These are phyloP conservation scores for Rossbeevera mucosa DNA, from an alignment of 768 basidiomycete species.

Conservation along the genomic window DNA sequence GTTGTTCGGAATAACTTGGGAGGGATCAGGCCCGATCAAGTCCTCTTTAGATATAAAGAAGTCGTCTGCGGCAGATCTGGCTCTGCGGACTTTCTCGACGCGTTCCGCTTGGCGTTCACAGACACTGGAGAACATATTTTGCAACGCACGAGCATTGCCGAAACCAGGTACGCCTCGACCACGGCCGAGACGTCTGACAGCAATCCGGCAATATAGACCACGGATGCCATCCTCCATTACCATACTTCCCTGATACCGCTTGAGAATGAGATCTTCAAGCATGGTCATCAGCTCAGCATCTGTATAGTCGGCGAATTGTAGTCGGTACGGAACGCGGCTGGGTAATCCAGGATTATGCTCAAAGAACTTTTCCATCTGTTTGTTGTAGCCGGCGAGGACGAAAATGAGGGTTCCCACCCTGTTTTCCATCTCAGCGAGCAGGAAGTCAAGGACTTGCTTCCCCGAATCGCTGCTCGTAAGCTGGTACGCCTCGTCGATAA, in stretches of 20 bases:
- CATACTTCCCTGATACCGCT: conserved; percentile 48
- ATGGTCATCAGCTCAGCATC: conserved; percentile 54
- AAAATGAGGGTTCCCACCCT: conserved; percentile 60
- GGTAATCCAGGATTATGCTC: conserved; percentile 68
- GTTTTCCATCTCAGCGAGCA: conserved; percentile 75
- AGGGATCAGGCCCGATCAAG: conserved; percentile 62
- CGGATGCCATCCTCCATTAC: conserved; percentile 48
- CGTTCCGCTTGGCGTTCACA: conserved; percentile 52
- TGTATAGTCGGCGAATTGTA: conserved; percentile 59
- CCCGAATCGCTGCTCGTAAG: conserved; percentile 48
- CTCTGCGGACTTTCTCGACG: conserved; percentile 37
- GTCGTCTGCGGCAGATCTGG: conserved; percentile 42
- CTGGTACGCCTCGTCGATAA: conserved; percentile 72
- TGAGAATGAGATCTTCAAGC: conserved; percentile 45
- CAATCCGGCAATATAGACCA: conserved; percentile 48
- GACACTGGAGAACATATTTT: conserved; percentile 45
- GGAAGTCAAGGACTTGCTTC: conserved; percentile 58
- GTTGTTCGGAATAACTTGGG: conserved; percentile 42
- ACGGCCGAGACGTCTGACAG: conserved; percentile 15
- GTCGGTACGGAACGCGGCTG: conserved; percentile 61
- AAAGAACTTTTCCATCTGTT: conserved; percentile 74
- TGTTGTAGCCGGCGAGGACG: conserved; percentile 66
- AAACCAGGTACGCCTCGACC: conserved; percentile 43
- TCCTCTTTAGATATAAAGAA: conserved; percentile 51
- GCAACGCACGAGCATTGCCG: conserved; percentile 62